Evolutionary conservation across 176 grass and related monocot genomes (phyloP), one percentile per base, ranked within the genome.

Genomic region (Ensete ventricosum): DNA sequence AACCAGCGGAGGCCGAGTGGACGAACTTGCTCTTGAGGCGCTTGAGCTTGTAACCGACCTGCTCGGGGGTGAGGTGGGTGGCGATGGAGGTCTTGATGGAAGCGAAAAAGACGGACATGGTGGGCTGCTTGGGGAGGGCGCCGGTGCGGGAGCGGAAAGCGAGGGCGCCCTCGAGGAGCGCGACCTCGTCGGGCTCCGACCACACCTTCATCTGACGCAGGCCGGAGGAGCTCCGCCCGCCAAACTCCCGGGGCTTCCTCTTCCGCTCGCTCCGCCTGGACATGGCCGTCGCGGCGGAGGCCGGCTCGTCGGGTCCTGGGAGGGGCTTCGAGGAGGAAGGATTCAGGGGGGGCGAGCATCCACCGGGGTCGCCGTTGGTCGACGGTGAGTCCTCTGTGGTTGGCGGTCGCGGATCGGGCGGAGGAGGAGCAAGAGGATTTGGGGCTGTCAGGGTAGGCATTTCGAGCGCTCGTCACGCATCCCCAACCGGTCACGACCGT

Each of bases 21-120:
- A 86, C 65, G 79, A 82, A 92, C 87, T 92, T 92, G 85, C 87
- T 82, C 85, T 96, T 96, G 76, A 92, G 85, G 22, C 87, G 87
- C 89, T 90, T 92, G 58, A 92, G 89, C 83, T 96, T 96, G 87
- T 96, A 96, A 75, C 85, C 87, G 1, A 84, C 71, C 83, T 88
- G 89, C 78, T 84, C 79, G 63, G 81, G 80, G 78, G 86, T 72
- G 34, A 92, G 76, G 83, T 90, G 79, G 0, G 68, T 12, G 68
- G 8, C 50, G 68, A 71, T 51, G 68, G 68, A 51, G 9, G 16
- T 11, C 68, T 52, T 71, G 43, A 71, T 21, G 68, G 48, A 9
- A 48, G 14, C 34, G 68, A 71, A 71, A 26, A 71, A 71, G 2
- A 17, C 48, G n/a, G 17, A 19, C 9, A 71, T 2, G 16, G 68